Evolutionary conservation across 2,329 filamentous ascomycete species (phyloP).

Genomic region (Magnaporthiopsis rhizophila): DNA sequence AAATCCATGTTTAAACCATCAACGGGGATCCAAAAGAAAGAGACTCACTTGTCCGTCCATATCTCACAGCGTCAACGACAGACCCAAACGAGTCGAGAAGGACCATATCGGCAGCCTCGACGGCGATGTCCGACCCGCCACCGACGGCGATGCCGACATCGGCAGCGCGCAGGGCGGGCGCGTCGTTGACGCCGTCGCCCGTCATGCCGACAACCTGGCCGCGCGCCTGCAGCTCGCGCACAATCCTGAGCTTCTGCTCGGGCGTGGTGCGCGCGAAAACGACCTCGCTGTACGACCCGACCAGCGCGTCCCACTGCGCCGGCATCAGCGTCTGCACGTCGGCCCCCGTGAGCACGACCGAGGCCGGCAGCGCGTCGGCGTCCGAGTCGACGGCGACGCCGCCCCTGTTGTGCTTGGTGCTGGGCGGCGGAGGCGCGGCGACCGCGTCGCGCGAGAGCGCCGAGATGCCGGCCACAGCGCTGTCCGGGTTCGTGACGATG

Average conservation of each 20-base stretch:
- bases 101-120: slow-evolving; percentile 75
- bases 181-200: slow-evolving; percentile 82
- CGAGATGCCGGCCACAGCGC: slow-evolving; percentile 42
- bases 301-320: slow-evolving; percentile 60
- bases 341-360: slow-evolving; percentile 56
- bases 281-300: slow-evolving; percentile 57
- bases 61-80: slow-evolving; percentile 64
- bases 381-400: slow-evolving; percentile 6
- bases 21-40: background rate
- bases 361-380: slow-evolving; percentile 15
- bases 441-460: slow-evolving; percentile 32
- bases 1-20: background rate
- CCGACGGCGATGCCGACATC: slow-evolving; percentile 80
- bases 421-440: slow-evolving; percentile 3
- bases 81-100: slow-evolving; percentile 67
- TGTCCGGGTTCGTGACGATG: slow-evolving; percentile 50
- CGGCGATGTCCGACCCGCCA: slow-evolving; percentile 73
- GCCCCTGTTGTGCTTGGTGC: slow-evolving; percentile 13
- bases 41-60: slow-evolving; percentile 49
- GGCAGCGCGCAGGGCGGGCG: slow-evolving; percentile 69
- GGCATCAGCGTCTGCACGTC: slow-evolving; percentile 60
- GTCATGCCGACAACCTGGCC: slow-evolving; percentile 72
- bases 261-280: slow-evolving; percentile 71
- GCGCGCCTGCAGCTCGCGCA: slow-evolving; percentile 61
- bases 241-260: slow-evolving; percentile 72